phyloP scores from a whole-genome alignment of 805 yeast genomes.

The Candida verbasci region DNA sequence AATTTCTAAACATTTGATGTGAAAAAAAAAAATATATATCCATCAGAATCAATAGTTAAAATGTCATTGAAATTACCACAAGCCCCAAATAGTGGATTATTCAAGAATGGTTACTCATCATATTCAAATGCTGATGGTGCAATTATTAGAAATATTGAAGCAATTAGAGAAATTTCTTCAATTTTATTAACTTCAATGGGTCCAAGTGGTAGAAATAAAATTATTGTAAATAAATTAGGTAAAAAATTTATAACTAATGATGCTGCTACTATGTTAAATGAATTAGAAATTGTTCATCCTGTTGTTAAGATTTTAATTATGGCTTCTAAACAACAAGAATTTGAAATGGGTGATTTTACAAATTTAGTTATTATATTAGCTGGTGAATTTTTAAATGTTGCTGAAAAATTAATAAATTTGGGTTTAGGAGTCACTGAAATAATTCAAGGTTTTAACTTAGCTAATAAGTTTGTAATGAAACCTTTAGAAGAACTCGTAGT shows the following conservation, averaged over 20 bases:
- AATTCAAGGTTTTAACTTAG: constrained; percentile 86
- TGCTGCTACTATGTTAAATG: constrained; percentile 96
- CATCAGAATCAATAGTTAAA: background rate
- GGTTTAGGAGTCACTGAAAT: constrained; percentile 93
- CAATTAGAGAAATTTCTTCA: constrained; percentile 86
- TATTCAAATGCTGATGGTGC: constrained; percentile 92
- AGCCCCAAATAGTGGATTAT: constrained; percentile 89
- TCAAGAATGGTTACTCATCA: constrained; percentile 91
- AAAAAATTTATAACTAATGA: constrained; percentile 89
- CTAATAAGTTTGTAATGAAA: constrained; percentile 68
- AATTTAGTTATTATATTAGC: constrained; percentile 89
- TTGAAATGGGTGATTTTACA: constrained; percentile 96
- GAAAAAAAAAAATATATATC: constrained; percentile 3
- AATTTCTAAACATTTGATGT: constrained; percentile 2
- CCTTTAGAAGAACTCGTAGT: constrained; percentile 64
- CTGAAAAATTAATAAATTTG: constrained; percentile 76
- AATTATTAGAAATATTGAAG: constrained; percentile 84
- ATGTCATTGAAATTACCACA: constrained; percentile 91
- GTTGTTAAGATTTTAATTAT: constrained; percentile 93
- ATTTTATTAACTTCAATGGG: constrained; percentile 95
- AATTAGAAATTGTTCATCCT: constrained; percentile 92
- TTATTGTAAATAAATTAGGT: constrained; percentile 83
- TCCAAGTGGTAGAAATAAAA: constrained; percentile 95
- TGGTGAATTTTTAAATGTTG: constrained; percentile 83
- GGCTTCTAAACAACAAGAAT: constrained; percentile 96